A percentile compares a stretch with the other conserved stretches of the same genome.
Evolutionary conservation across 257 asterid species (phyloP).

Genomic region (Przewalskia tangutica): DNA sequence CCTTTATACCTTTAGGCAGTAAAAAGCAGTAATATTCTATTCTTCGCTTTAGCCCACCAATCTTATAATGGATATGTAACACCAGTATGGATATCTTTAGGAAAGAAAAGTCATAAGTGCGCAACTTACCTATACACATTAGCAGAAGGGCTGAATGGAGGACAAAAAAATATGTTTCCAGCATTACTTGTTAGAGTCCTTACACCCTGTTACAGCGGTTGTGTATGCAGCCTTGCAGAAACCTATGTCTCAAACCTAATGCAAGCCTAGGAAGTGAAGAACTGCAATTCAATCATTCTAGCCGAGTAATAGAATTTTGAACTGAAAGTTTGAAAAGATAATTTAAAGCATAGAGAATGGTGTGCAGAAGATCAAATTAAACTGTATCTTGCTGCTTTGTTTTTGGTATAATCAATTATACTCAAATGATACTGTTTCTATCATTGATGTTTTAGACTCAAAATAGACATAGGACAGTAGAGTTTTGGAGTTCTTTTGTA

Average conservation of each 20-base stretch:
- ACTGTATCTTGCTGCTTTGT: too few relatives aligned
- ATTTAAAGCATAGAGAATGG: neutral
- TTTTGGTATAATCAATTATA: too few relatives aligned
- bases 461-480: too few relatives aligned
- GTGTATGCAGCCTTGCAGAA: neutral
- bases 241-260: neutral
- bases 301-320: neutral
- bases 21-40: neutral
- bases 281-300: neutral
- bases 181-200: neutral
- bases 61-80: neutral
- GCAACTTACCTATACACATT: neutral
- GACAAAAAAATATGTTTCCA: neutral
- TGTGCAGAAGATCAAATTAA: too few relatives aligned
- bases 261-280: neutral
- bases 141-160: neutral
- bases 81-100: neutral
- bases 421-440: too few relatives aligned
- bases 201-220: neutral
- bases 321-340: neutral
- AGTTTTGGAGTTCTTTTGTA: too few relatives aligned
- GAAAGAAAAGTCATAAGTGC: neutral
- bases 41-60: neutral
- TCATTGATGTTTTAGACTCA: too few relatives aligned
- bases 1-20: neutral